Percentiles rank a stretch among this genome's conserved stretches.
phyloP scores from a whole-genome alignment of 371 early-diverging fungal genomes.

The Syncephalis plumigaleata region DNA sequence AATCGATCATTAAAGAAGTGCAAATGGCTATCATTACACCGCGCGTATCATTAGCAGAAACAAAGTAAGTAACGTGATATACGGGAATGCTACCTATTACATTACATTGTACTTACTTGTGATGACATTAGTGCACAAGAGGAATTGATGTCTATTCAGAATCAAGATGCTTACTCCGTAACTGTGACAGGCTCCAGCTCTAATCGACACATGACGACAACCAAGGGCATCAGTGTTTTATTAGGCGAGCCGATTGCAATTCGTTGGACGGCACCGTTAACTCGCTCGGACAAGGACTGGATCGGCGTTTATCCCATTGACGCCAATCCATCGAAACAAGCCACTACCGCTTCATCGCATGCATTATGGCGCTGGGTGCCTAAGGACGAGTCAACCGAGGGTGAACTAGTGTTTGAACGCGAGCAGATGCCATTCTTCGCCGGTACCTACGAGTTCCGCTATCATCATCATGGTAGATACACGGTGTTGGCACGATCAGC shows the following conservation, averaged over 20 bases:
- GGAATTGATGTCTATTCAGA: not conserved
- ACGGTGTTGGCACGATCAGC: slow-evolving; percentile 56
- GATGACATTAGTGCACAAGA: slow-evolving; percentile 17
- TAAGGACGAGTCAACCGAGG: slow-evolving; percentile 16
- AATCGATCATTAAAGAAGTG: no score
- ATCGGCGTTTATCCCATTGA: slow-evolving; percentile 74
- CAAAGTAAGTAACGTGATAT: no score
- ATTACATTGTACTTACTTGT: no score
- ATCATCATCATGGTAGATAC: slow-evolving; percentile 74
- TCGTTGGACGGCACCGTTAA: slow-evolving; percentile 50
- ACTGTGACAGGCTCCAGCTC: not conserved
- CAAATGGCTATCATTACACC: no score
- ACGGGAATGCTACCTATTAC: no score
- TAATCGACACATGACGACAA: slow-evolving; percentile 8
- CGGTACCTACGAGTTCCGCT: slow-evolving; percentile 75
- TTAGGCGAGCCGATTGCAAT: slow-evolving; percentile 57
- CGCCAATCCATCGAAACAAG: slow-evolving; percentile 41
- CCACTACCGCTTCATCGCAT: slow-evolving; percentile 58
- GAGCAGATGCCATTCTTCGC: slow-evolving; percentile 60
- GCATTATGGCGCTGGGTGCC: slow-evolving; percentile 41
- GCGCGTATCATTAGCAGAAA: no score
- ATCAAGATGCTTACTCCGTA: not conserved
- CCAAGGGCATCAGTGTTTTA: slow-evolving; percentile 11
- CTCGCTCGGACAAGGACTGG: slow-evolving; percentile 71
- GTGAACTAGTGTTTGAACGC: slow-evolving; percentile 30